Evolutionary conservation across 106 monocot genomes (phyloP).

Genomic region (Dendrobium chrysotoxum): DNA sequence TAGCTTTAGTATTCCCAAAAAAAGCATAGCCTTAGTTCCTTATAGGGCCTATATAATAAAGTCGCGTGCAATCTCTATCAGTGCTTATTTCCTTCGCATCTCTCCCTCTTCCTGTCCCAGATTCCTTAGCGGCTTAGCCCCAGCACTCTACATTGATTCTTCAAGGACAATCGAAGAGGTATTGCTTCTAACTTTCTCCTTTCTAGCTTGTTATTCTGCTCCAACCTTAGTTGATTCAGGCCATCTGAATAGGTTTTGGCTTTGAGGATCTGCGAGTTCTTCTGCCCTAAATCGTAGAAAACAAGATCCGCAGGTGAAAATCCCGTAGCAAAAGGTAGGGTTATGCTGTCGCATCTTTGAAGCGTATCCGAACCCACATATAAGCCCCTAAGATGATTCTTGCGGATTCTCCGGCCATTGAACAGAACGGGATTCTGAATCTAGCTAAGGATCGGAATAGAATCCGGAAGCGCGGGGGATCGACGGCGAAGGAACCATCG

Average conservation of each 20-base stretch:
- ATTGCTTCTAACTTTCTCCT: neutral
- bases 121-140: neutral
- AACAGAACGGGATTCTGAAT: neutral
- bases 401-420: neutral
- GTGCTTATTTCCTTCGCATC: neutral
- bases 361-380: neutral
- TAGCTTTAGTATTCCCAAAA: neutral
- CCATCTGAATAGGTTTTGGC: neutral
- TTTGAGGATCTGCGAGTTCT: neutral
- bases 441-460: constrained; percentile 7
- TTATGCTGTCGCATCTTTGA: neutral
- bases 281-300: neutral
- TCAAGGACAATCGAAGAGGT: neutral
- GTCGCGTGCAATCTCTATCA: neutral
- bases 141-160: neutral
- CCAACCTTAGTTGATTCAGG: neutral
- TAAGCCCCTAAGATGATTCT: neutral
- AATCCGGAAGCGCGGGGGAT: neutral
- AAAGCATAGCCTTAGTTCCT: neutral
- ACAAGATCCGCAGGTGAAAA: neutral
- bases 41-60: neutral
- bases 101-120: neutral
- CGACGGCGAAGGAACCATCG: neutral
- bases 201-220: neutral
- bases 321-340: neutral